Evolutionary conservation across 495 filamentous ascomycete species (phyloP).

Genomic region (Achaetomiella virescens): DNA sequence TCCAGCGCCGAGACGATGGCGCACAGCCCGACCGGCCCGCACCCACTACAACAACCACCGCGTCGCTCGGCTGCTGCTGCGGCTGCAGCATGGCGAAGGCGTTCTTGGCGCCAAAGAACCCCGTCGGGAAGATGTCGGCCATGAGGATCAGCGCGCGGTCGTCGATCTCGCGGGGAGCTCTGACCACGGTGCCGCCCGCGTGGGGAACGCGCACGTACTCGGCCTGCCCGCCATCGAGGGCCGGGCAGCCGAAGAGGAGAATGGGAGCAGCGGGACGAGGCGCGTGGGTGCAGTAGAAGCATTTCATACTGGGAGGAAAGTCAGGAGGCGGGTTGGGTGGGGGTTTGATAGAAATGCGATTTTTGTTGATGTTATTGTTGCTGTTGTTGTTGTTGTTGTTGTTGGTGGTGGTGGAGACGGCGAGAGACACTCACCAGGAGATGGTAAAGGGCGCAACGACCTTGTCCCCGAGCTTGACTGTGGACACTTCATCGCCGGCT

Average conservation of each 20-base stretch:
- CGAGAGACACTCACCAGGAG: slow-evolving; percentile 59
- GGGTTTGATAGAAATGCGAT: not conserved
- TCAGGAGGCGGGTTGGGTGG: not conserved
- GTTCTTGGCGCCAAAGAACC: slow-evolving; percentile 82
- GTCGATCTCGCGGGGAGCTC: slow-evolving; percentile 66
- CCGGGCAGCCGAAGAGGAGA: slow-evolving; percentile 65
- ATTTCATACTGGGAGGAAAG: not conserved
- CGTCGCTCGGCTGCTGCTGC: slow-evolving; percentile 47
- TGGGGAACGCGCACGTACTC: slow-evolving; percentile 83
- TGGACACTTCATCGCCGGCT: slow-evolving; percentile 60
- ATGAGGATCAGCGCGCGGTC: slow-evolving; percentile 80
- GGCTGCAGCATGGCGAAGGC: slow-evolving; percentile 63
- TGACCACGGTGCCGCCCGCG: slow-evolving; percentile 76
- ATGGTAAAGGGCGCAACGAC: slow-evolving; percentile 81
- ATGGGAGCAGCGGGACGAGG: slow-evolving; percentile 78
- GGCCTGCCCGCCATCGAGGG: slow-evolving; percentile 81
- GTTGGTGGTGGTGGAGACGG: not conserved
- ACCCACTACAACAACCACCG: slow-evolving; percentile 72
- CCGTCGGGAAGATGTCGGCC: slow-evolving; percentile 84
- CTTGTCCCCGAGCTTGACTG: slow-evolving; percentile 66
- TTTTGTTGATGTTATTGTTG: not conserved
- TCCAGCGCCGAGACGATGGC: slow-evolving; percentile 79
- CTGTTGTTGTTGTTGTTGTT: slow-evolving; percentile 4
- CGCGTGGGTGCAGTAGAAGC: slow-evolving; percentile 47
- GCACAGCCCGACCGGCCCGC: slow-evolving; percentile 84